Evolutionary conservation across 768 basidiomycete species (phyloP).

Genomic region (Tricholoma sp.): DNA sequence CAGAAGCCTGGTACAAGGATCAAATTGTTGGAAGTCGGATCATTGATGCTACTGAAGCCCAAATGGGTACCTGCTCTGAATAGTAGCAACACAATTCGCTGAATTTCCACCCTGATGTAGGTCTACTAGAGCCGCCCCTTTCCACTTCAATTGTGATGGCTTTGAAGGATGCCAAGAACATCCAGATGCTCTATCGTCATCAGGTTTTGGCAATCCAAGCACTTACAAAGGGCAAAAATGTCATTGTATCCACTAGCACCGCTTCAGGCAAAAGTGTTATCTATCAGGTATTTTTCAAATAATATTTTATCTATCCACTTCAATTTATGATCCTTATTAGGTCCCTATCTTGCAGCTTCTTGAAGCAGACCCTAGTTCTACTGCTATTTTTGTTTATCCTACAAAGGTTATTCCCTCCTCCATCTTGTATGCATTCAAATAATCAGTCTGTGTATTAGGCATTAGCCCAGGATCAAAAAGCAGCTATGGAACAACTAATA

Average conservation of each 20-base stretch:
- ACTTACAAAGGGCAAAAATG: slow-evolving; percentile 53
- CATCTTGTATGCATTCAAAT: background rate
- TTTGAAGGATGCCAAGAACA: slow-evolving; percentile 52
- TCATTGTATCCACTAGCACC: slow-evolving; percentile 87
- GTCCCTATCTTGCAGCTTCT: slow-evolving; percentile 66
- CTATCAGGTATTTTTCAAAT: slow-evolving; percentile 53
- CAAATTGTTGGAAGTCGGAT: slow-evolving; percentile 62
- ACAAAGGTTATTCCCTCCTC: slow-evolving; percentile 59
- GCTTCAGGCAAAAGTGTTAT: slow-evolving; percentile 88
- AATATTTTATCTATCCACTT: background rate
- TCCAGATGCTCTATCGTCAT: slow-evolving; percentile 59
- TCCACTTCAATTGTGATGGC: slow-evolving; percentile 54
- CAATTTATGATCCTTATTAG: slow-evolving; percentile 26
- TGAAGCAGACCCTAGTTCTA: slow-evolving; percentile 54
- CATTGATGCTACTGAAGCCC: slow-evolving; percentile 46
- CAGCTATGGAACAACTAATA: slow-evolving; percentile 64
- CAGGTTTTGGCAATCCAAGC: slow-evolving; percentile 72
- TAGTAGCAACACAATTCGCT: background rate
- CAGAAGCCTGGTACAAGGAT: slow-evolving; percentile 60
- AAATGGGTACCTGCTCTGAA: slow-evolving; percentile 33
- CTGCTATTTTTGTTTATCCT: slow-evolving; percentile 83
- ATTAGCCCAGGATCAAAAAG: slow-evolving; percentile 82
- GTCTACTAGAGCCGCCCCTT: slow-evolving; percentile 45
- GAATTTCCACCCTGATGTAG: background rate
- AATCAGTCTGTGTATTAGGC: slow-evolving; percentile 42